A percentile compares a stretch with the other conserved stretches of the same genome.
These are phyloP conservation scores for Trichosporon coremiiforme DNA, from an alignment of 1,284 basidiomycete genomes.

Conservation along the genomic window DNA sequence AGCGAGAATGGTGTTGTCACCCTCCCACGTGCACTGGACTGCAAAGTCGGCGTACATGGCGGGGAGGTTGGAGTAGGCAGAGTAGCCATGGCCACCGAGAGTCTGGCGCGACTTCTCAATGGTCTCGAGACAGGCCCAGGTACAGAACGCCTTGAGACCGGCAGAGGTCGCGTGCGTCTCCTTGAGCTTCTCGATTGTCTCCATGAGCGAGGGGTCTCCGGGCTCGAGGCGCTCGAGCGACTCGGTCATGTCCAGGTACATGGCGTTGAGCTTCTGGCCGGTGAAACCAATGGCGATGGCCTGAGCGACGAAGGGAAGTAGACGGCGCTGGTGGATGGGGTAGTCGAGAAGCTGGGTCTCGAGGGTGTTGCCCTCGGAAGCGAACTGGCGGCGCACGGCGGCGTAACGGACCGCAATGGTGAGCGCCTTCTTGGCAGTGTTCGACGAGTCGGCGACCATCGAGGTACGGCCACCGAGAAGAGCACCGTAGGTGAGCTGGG, in stretches of 20 bases:
- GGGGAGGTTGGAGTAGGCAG: conserved; percentile 62
- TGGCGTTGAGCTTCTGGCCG: conserved; percentile 56
- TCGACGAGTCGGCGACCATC: conserved; percentile 62
- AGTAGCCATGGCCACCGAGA: conserved; percentile 64
- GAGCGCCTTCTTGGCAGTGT: conserved; percentile 62
- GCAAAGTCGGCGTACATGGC: conserved; percentile 62
- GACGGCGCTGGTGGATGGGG: conserved; percentile 64
- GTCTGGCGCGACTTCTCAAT: conserved; percentile 63
- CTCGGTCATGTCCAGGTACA: conserved; percentile 58
- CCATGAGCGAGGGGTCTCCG: conserved; percentile 54
- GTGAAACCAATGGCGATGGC: conserved; percentile 63
- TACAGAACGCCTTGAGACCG: conserved; percentile 65
- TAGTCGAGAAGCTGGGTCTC: conserved; percentile 64
- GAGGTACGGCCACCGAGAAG: conserved; percentile 61
- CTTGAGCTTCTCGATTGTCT: conserved; percentile 60
- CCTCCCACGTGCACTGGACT: conserved; percentile 63
- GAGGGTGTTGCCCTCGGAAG: conserved; percentile 53
- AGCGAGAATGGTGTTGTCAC: conserved; percentile 62
- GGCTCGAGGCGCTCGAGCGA: conserved; percentile 62
- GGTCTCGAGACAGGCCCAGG: conserved; percentile 62
- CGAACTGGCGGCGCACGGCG: conserved; percentile 63
- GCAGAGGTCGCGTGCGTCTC: conserved; percentile 64
- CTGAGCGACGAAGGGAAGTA: conserved; percentile 63
- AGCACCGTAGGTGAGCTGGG: conserved; percentile 64
- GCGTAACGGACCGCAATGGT: conserved; percentile 64